phyloP scores from a whole-genome alignment of 441 rosid species.

The Populus tomentosa region DNA sequence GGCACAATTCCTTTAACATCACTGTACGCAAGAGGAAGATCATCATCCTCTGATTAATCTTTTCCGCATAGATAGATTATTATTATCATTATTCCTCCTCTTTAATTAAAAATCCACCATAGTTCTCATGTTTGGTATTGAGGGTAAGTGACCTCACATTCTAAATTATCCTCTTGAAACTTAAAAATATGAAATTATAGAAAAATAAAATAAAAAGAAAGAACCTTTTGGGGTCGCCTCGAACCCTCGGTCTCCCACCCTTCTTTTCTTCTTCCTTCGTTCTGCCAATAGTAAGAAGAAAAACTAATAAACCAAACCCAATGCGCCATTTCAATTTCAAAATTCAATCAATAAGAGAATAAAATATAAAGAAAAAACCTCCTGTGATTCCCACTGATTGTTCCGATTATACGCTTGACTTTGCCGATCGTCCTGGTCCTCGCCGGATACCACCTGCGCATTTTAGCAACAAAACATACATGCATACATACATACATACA shows the following conservation, averaged over 20 bases:
- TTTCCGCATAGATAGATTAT: no score
- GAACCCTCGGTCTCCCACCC: constrained; percentile 3
- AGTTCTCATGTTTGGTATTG: background rate
- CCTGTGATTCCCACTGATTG: constrained; percentile 31
- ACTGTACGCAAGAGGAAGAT: background rate
- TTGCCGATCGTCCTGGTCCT: constrained; percentile 24
- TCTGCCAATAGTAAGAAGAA: background rate
- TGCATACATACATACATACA: background rate
- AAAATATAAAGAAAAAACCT: background rate
- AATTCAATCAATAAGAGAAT: background rate
- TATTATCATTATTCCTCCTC: background rate
- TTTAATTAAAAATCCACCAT: background rate
- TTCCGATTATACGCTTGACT: background rate
- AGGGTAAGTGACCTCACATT: background rate
- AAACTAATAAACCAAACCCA: no score
- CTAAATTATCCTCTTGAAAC: background rate
- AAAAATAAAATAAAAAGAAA: background rate
- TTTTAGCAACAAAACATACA: background rate
- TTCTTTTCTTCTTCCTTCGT: no score
- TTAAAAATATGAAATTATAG: background rate
- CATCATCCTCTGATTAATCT: background rate
- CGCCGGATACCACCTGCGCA: constrained; percentile 55
- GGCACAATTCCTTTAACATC: background rate
- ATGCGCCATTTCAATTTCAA: background rate
- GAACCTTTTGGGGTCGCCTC: constrained; percentile 35